phyloP scores from a whole-genome alignment of 345 rosid genomes.

The Acer saccharum region DNA sequence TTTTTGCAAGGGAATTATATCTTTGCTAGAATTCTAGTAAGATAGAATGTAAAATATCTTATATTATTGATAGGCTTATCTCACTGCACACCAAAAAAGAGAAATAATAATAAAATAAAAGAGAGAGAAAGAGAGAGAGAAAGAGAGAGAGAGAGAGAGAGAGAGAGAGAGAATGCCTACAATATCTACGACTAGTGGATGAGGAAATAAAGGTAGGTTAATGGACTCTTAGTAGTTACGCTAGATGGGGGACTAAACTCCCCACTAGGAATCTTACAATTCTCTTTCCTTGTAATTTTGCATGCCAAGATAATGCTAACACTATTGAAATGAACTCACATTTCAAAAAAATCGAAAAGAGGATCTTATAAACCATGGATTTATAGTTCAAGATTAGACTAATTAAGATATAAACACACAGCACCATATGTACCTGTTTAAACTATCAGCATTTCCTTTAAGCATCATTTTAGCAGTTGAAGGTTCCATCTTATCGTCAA shows the following conservation, averaged over 20 bases:
- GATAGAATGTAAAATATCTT: not conserved
- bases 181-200: not conserved
- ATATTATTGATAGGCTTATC: not conserved
- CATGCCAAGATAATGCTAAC: not conserved
- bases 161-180: not conserved
- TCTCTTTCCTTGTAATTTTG: not conserved
- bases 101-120: too few species aligned
- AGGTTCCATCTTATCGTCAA: conserved; percentile 96
- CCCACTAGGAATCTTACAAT: not conserved
- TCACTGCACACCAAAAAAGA: not conserved
- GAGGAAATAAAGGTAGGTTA: not conserved
- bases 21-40: conserved; percentile 4
- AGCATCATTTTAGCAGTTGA: conserved; percentile 92
- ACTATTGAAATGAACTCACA: not conserved
- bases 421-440: conserved; percentile 74
- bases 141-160: too few species aligned
- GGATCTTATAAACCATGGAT: not conserved
- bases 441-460: conserved; percentile 93
- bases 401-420: not conserved
- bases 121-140: not conserved
- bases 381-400: not conserved
- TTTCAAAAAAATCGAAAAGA: not conserved
- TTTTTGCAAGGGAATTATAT: not conserved
- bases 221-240: not conserved
- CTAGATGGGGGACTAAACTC: not conserved